Conservation (phyloP, 306 rosid species). For the Vigna angularis region DNA sequence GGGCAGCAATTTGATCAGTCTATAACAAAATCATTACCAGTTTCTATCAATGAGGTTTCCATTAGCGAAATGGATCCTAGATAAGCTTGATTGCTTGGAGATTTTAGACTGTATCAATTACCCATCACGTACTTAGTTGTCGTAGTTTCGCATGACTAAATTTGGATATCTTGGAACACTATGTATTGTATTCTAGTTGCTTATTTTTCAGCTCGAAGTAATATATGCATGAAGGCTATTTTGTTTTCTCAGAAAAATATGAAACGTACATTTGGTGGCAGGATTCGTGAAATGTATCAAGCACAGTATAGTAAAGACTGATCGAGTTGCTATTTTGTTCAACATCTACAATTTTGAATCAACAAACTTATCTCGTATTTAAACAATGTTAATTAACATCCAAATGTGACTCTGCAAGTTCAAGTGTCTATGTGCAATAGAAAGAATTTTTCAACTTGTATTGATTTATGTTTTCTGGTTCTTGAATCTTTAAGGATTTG, state of each 20-base stretch:
- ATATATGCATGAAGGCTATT: not conserved
- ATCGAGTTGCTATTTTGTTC: not conserved
- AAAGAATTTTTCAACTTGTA: no score
- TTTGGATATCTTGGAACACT: not conserved
- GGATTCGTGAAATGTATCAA: not conserved
- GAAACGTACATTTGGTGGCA: not conserved
- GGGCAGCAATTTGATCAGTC: constrained; percentile 29
- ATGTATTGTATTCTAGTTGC: not conserved
- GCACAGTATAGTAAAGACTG: not conserved
- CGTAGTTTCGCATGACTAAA: not conserved
- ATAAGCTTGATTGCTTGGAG: constrained; percentile 18
- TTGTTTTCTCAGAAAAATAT: not conserved
- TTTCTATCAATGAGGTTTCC: constrained; percentile 35
- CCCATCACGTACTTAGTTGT: not conserved
- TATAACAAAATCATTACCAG: constrained; percentile 12
- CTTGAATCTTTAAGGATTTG: no score
- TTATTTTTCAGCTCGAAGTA: constrained; percentile 20
- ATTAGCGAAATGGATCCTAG: constrained; percentile 46
- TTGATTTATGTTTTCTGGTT: no score
- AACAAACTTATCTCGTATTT: not conserved
- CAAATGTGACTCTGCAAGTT: no score
- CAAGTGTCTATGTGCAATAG: no score
- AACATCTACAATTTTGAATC: not conserved
- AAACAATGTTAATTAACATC: not conserved
- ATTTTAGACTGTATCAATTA: not conserved